phyloP scores from a whole-genome alignment of 208 protist genomes.

The Trypanosoma melophagium region DNA sequence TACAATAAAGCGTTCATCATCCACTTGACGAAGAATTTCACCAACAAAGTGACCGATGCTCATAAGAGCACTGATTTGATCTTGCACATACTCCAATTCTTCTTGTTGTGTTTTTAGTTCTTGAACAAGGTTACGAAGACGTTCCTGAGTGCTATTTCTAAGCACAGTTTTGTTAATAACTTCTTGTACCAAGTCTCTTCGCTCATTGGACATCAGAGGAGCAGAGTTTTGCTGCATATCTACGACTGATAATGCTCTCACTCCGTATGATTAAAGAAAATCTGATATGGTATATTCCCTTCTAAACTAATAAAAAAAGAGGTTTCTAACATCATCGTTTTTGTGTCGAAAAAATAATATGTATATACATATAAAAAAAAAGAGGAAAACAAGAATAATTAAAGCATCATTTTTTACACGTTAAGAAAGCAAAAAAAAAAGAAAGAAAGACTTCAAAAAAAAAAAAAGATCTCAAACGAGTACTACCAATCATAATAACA shows the following conservation, averaged over 20 bases:
- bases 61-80: conserved; percentile 98
- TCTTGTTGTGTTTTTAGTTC: conserved; percentile 76
- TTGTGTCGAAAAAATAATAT: no score
- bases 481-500: no score
- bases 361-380: no score
- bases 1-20: conserved; percentile 97
- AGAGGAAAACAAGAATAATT: no score
- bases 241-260: neutral
- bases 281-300: neutral
- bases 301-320: neutral
- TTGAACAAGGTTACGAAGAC: conserved; percentile 40
- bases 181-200: conserved; percentile 50
- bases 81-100: conserved; percentile 95
- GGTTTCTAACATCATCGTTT: no score
- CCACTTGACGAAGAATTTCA: conserved; percentile 97
- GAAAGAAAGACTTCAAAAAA: no score
- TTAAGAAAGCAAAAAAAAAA: no score
- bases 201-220: conserved; percentile 52
- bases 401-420: neutral
- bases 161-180: conserved; percentile 57
- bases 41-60: conserved; percentile 99
- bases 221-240: conserved; percentile 51
- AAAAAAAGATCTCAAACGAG: no score
- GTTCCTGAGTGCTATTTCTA: conserved; percentile 58
- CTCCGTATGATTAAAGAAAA: neutral